A percentile compares a stretch with the other conserved stretches of the same genome.
Evolutionary conservation across 257 asterid genomes (phyloP).

Genomic region (Petunia secreta): DNA sequence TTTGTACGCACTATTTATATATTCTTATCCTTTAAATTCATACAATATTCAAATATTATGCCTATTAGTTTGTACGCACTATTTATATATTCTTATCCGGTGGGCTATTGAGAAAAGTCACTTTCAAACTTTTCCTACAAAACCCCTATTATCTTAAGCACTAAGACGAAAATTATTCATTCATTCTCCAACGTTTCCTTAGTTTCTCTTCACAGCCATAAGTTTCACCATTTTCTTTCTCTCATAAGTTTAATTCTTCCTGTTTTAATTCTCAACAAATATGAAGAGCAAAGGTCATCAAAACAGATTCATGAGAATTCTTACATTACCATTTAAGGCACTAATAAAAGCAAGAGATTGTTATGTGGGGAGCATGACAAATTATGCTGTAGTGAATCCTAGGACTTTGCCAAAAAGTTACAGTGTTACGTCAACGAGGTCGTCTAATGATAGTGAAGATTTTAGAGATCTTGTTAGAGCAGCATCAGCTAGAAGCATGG

Average conservation of each 20-base stretch:
- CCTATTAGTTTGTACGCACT: not conserved
- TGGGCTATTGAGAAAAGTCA: slow-evolving; percentile 8
- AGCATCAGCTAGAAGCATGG: slow-evolving; percentile 47
- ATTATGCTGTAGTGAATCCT: slow-evolving; percentile 22
- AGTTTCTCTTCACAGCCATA: not conserved
- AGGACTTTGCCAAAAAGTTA: slow-evolving; percentile 26
- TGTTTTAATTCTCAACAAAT: not conserved
- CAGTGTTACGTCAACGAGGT: slow-evolving; percentile 51
- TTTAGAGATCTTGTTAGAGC: slow-evolving; percentile 61
- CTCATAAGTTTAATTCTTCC: not conserved
- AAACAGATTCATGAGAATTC: slow-evolving; percentile 53
- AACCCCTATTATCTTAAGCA: not conserved
- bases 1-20: not conserved
- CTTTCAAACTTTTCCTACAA: not conserved
- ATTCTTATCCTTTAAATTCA: slow-evolving; percentile 6
- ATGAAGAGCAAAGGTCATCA: slow-evolving; percentile 33
- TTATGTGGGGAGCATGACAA: slow-evolving; percentile 46
- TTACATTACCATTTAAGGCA: slow-evolving; percentile 49
- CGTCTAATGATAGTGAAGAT: slow-evolving; percentile 51
- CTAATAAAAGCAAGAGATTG: slow-evolving; percentile 42
- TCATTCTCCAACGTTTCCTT: not conserved
- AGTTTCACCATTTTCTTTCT: not conserved
- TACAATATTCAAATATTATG: not conserved
- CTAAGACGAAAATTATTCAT: not conserved
- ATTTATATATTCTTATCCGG: not conserved